Conservation (phyloP, 768 basidiomycete species). For the Xerocomellus intermedius region DNA sequence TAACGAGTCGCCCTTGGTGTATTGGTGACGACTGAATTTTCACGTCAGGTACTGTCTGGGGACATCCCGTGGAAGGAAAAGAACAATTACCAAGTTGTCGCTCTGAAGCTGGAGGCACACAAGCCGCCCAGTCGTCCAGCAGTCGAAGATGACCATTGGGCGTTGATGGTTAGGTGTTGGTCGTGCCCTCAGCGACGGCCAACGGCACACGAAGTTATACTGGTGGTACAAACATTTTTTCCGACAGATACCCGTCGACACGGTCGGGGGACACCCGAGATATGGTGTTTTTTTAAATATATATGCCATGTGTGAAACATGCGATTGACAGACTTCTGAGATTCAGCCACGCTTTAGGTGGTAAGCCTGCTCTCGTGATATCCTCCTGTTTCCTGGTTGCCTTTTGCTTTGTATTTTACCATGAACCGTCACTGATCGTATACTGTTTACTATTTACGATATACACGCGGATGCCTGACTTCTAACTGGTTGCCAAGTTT, state of each 20-base stretch:
- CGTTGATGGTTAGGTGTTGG: slow-evolving; percentile 3
- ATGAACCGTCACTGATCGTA: too few species aligned
- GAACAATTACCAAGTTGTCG: background rate
- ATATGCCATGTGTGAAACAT: too few species aligned
- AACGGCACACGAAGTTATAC: background rate
- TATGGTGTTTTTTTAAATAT: too few species aligned
- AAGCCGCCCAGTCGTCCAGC: background rate
- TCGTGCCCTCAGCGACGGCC: background rate
- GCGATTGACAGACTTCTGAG: too few species aligned
- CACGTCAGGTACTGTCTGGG: slow-evolving; percentile 3
- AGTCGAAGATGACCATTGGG: background rate
- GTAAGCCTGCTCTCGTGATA: too few species aligned
- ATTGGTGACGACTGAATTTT: background rate
- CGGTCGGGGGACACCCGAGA: background rate
- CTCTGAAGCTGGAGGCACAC: background rate
- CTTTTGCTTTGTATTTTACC: too few species aligned
- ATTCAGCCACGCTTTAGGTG: too few species aligned
- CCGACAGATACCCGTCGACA: background rate
- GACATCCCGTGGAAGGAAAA: slow-evolving; percentile 7
- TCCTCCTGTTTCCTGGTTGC: too few species aligned
- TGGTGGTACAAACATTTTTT: background rate
- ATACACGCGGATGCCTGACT: too few species aligned
- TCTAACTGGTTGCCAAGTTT: too few species aligned
- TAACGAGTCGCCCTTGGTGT: background rate
- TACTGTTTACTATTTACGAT: too few species aligned